Evolutionary conservation across 2,329 filamentous ascomycete species (phyloP).

Genomic region (Volutella citrinella): DNA sequence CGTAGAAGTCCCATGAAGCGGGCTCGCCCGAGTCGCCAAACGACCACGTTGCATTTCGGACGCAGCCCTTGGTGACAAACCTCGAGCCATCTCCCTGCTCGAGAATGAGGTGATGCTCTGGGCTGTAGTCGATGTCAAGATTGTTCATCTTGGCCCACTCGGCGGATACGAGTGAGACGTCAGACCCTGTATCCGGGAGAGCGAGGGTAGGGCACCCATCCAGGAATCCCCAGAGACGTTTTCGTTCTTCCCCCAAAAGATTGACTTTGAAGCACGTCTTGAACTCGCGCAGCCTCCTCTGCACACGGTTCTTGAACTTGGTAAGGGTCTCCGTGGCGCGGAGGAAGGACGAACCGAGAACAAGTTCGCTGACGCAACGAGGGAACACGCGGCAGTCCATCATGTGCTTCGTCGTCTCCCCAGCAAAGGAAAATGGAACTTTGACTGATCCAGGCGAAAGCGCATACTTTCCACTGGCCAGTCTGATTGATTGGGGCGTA

Average conservation of each 20-base stretch:
- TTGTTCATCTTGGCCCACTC: not conserved
- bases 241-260: not conserved
- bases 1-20: not conserved
- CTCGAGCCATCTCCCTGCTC: slow-evolving; percentile 2
- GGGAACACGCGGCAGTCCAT: slow-evolving; percentile 3
- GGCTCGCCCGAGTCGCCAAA: rapidly evolving
- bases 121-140: rapidly evolving
- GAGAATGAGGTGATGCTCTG: not conserved
- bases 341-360: not conserved
- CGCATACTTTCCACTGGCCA: rapidly evolving
- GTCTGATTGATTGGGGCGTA: rapidly evolving
- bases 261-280: rapidly evolving
- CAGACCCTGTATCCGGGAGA: slow-evolving; percentile 3
- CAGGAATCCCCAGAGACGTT: not conserved
- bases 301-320: not conserved
- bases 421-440: not conserved
- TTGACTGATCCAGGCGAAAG: not conserved
- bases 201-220: not conserved
- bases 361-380: not conserved
- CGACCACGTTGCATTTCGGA: not conserved
- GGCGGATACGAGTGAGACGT: slow-evolving; percentile 2
- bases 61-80: not conserved
- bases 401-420: not conserved
- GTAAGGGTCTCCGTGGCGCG: slow-evolving; percentile 1
- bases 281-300: rapidly evolving